Base-by-base conservation (phyloP, 2,329 filamentous ascomycete species). In the Pezicula carpinea region DNA sequence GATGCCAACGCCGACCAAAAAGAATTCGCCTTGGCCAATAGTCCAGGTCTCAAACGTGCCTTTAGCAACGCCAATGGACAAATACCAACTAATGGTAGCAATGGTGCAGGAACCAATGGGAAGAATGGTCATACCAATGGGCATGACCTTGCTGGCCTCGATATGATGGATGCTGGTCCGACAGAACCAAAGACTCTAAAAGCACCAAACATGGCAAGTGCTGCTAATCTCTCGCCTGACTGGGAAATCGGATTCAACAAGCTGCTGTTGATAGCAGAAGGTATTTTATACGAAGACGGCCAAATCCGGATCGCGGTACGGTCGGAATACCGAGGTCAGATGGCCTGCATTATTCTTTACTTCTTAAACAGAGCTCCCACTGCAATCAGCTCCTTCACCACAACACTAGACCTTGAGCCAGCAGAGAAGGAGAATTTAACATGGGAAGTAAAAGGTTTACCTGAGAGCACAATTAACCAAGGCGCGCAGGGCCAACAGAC, bases 291-390 rank as follows among this genome's bases (percentile, higher is more conserved):
- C 64, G 91, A 99, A 68, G 93, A 99, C 63, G 85, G 85, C 0
- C 93, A 99, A 67, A 80, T 99, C 45, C 92, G 99, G 64, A 78
- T 99, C 34, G 93, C 93, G 26, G 71, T 97, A 44, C 84, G 93
- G 31, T 95, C 90, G 8, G 93, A 99, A 68, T 99, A 96, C 65
- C 85, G 93, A 50, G 88, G 85, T n/a, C 89, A 96, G 63, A 85
- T 96, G 72, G 93, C 93, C 35, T 96, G 93, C 60, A 73, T 99
- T 52, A 97, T 99, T 59, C 72, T 96, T 43, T 99, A 97, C 68
- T 96, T 97, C 66, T 87, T 84, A 51, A 99, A 99, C 74, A 96
- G 96, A 70, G 90, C 89, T 1, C 83, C 89, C 0, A 85, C 87
- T 32, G 71, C 86, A 0, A 86, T 99, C 59, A 87, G 83, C 45